A percentile compares a stretch with the other conserved stretches of the same genome.
Evolutionary conservation across 1,139 yeast genomes (phyloP).

Genomic region (Pichia sp.): DNA sequence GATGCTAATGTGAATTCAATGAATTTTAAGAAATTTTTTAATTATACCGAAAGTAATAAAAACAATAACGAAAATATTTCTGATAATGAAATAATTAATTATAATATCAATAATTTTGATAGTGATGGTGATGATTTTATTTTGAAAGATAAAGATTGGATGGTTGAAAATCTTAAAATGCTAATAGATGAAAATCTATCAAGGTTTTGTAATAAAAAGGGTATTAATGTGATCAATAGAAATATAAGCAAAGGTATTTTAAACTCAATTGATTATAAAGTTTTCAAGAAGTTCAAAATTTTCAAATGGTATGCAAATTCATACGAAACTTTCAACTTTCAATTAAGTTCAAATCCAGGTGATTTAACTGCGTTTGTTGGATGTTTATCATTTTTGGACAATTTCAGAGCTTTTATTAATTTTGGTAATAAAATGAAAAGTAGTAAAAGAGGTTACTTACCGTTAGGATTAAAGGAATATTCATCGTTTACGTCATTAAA

Average conservation of each 20-base stretch:
- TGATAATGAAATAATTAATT: background rate
- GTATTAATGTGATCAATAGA: constrained; percentile 22
- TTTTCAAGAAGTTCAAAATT: constrained; percentile 21
- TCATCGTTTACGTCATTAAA: constrained; percentile 25
- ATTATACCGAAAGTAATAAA: no score
- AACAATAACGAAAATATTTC: background rate
- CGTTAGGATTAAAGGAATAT: constrained; percentile 28
- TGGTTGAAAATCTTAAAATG: constrained; percentile 20
- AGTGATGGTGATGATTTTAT: background rate
- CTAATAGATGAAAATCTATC: constrained; percentile 28
- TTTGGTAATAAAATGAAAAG: background rate
- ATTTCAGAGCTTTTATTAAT: constrained; percentile 7
- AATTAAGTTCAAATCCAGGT: constrained; percentile 24
- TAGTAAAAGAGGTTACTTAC: constrained; percentile 7
- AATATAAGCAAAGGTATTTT: constrained; percentile 2
- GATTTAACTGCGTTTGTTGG: constrained; percentile 29
- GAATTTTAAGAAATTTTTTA: constrained; percentile 2
- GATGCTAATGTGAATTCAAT: background rate
- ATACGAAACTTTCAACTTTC: constrained; percentile 31
- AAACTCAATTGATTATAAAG: constrained; percentile 19
- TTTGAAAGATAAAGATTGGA: constrained; percentile 16
- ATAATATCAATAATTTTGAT: background rate
- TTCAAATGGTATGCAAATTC: constrained; percentile 28
- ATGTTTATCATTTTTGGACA: constrained; percentile 27
- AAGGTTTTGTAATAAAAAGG: constrained; percentile 18